Evolutionary conservation across 345 rosid species (phyloP), one percentile per base, ranked within the genome.

Genomic region (Erodium maritimum): DNA sequence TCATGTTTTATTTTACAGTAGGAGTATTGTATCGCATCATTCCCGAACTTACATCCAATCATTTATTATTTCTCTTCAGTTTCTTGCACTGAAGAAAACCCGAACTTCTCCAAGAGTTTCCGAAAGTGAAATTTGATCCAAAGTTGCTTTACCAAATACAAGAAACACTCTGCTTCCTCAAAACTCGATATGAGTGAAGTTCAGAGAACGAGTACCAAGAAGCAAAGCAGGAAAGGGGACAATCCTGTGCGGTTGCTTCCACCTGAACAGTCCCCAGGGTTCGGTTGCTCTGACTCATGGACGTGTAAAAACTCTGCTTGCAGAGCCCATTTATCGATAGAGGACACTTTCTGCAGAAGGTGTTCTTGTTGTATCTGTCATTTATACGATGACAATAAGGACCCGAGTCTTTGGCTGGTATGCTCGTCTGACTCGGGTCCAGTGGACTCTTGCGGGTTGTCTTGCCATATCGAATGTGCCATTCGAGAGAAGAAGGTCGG

Each of bases 331-430:
- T 69, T 82, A 16, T 75, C 88, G 56, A 64, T 72, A 25, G 87
- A 80, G 24, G 95, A 85, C 65, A 73, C 87, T 34, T 94, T 90
- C 65, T 94, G 99, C 82, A 85, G 70, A 76, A 87, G 99, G 69
- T 94, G 99, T 64, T 94, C 99, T 59, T 94, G 99, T 69, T 90
- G 95, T 48, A 83, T 94, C 29, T 94, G 99, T 61, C 96, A 90
- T 73, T 54, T 67, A 37, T 94, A 85, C 67, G 99, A 94, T 72
- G 97, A 87, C 63, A 94, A 90, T 64, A 85, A 82, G 74, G 93
- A 85, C 66, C 86, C 88, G 13, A 85, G 88, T 73, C 84, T 82
- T 50, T 85, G 93, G 93, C 75, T 85, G 82, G 81, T 81, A 52
- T 83, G 90, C 72, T 52, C 78, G 23, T 73, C 90, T 54, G 90